Evolutionary conservation across 2,329 filamentous ascomycete species (phyloP).

Genomic region (Microsporum canis): DNA sequence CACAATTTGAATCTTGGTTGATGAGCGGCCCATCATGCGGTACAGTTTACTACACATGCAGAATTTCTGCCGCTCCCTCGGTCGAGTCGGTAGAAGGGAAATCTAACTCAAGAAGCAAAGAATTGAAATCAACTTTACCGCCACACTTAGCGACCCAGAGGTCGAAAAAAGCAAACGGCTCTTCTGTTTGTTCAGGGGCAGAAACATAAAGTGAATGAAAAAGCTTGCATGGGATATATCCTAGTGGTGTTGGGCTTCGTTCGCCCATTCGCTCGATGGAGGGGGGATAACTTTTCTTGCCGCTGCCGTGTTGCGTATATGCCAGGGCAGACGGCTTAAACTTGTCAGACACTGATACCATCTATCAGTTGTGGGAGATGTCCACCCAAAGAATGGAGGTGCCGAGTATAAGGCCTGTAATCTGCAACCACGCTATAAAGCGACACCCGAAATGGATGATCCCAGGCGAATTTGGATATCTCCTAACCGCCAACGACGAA

Average conservation of each 20-base stretch:
- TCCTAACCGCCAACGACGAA: not conserved
- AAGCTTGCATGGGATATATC: not conserved
- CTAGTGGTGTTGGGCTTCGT: not conserved
- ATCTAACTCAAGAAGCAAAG: not conserved
- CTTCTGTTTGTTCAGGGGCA: not conserved
- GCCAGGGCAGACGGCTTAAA: slow-evolving; percentile 2
- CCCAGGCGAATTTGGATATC: not conserved
- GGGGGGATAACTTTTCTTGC: not conserved
- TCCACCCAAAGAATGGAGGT: not conserved
- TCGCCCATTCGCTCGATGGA: not conserved
- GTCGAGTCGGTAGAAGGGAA: not conserved
- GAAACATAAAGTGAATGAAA: not conserved
- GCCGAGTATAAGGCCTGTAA: not conserved
- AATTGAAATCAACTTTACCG: not conserved
- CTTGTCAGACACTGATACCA: not conserved
- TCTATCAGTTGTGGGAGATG: not conserved
- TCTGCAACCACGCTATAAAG: not conserved
- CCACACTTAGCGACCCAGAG: not conserved
- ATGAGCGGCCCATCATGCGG: not conserved
- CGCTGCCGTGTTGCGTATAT: slow-evolving; percentile 1
- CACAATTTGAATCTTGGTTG: not conserved
- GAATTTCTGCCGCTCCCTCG: not conserved
- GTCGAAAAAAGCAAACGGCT: not conserved
- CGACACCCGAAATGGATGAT: not conserved
- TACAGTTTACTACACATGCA: not conserved